phyloP scores from a whole-genome alignment of 2,329 filamentous ascomycete species.

The Colletotrichum sp. region DNA sequence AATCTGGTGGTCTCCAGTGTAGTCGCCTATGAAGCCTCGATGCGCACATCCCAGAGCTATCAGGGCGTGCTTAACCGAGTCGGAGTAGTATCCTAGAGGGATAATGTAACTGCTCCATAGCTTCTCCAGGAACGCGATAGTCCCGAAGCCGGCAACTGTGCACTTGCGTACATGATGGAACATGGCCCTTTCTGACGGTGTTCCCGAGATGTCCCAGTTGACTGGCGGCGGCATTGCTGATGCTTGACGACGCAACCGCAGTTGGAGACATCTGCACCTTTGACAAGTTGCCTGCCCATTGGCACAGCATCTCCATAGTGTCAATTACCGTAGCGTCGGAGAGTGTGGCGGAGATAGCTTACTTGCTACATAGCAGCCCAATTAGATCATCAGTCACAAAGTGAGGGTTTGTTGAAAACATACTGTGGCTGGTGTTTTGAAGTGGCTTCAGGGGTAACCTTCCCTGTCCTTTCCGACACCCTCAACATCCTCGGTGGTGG shows the following conservation, averaged over 20 bases:
- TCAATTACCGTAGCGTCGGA: background rate
- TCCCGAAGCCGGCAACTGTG: background rate
- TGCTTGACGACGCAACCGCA: background rate
- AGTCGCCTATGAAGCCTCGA: background rate
- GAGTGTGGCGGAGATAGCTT: background rate
- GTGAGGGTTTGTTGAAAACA: background rate
- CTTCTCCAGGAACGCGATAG: background rate
- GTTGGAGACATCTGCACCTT: background rate
- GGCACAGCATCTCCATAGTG: background rate
- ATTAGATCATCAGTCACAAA: background rate
- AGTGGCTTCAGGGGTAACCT: background rate
- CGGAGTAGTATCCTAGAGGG: background rate
- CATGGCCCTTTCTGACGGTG: background rate
- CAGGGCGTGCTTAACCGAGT: background rate
- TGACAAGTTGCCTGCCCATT: background rate
- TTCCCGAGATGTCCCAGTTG: background rate
- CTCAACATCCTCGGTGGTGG: background rate
- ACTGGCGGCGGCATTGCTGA: background rate
- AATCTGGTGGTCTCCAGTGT: background rate
- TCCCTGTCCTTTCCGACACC: background rate
- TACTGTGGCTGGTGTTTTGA: background rate
- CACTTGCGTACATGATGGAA: background rate
- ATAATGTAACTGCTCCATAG: constrained; percentile 2
- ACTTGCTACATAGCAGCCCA: background rate
- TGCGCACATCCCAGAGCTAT: background rate